phyloP scores from a whole-genome alignment of 768 basidiomycete species.

The Boletus coccyginus region DNA sequence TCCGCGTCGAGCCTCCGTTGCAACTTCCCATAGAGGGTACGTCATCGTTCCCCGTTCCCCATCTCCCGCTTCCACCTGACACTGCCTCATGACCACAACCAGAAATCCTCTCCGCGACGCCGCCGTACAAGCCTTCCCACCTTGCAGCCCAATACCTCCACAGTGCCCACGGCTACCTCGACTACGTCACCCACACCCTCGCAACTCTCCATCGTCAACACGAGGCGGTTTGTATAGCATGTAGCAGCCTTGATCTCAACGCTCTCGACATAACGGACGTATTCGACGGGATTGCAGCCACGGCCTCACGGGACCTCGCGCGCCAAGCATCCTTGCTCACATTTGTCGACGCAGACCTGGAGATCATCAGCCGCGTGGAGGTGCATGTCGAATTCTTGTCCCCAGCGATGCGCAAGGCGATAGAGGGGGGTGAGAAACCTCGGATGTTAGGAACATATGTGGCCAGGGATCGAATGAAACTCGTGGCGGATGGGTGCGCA shows the following conservation, averaged over 20 bases:
- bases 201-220: conserved; percentile 62
- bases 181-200: conserved; percentile 52
- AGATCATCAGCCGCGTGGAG: conserved; percentile 60
- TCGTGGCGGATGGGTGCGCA: conserved; percentile 70
- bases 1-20: conserved; percentile 57
- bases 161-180: conserved; percentile 61
- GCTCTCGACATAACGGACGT: conserved; percentile 68
- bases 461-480: conserved; percentile 71
- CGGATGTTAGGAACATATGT: conserved; percentile 82
- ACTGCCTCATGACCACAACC: background rate
- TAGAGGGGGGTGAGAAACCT: conserved; percentile 65
- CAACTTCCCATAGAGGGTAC: conserved; percentile 74
- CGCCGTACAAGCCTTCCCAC: conserved; percentile 67
- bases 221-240: conserved; percentile 71
- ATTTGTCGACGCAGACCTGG: conserved; percentile 68
- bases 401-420: conserved; percentile 58
- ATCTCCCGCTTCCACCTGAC: background rate
- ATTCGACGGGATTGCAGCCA: conserved; percentile 57
- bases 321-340: conserved; percentile 61
- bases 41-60: conserved; percentile 4
- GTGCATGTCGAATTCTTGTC: conserved; percentile 80
- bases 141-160: conserved; percentile 66
- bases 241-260: conserved; percentile 66
- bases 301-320: conserved; percentile 60
- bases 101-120: conserved; percentile 66